Percentiles rank a stretch among this genome's conserved stretches.
phyloP scores from a whole-genome alignment of 306 rosid genomes.

The Prunus dulcis region DNA sequence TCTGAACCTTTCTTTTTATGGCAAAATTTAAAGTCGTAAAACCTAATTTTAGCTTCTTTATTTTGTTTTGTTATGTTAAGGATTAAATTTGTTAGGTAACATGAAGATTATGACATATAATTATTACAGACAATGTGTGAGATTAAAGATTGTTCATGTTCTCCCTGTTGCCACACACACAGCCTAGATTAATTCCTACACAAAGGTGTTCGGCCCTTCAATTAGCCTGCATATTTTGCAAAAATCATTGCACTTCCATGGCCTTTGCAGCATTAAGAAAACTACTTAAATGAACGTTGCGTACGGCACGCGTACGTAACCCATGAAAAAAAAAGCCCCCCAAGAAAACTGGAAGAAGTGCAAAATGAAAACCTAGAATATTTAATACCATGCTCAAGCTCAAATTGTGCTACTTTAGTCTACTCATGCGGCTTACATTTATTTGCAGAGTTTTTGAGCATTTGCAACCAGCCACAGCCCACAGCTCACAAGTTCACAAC shows the following conservation, averaged over 20 bases:
- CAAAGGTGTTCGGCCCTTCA: slow-evolving; percentile 3
- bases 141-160: not conserved
- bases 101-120: not conserved
- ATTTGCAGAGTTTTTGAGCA: no score
- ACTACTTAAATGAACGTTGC: no score
- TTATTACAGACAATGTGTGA: not conserved
- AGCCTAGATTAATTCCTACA: slow-evolving; percentile 26
- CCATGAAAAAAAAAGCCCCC: not conserved
- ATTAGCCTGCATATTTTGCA: not conserved
- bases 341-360: no score
- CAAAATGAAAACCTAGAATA: no score
- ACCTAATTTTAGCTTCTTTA: not conserved
- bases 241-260: not conserved
- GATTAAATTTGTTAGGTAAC: not conserved
- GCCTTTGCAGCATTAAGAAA: not conserved
- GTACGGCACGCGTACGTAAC: not conserved
- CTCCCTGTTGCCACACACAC: not conserved
- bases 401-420: no score
- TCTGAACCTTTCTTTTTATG: not conserved
- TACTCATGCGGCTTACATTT: no score
- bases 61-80: not conserved
- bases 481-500: not conserved
- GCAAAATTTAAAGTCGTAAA: not conserved
- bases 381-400: no score
- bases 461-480: no score